A percentile compares a stretch with the other conserved stretches of the same genome.
Conservation (phyloP, 1,139 yeast genomes). For the Suhomyces kunorum region DNA sequence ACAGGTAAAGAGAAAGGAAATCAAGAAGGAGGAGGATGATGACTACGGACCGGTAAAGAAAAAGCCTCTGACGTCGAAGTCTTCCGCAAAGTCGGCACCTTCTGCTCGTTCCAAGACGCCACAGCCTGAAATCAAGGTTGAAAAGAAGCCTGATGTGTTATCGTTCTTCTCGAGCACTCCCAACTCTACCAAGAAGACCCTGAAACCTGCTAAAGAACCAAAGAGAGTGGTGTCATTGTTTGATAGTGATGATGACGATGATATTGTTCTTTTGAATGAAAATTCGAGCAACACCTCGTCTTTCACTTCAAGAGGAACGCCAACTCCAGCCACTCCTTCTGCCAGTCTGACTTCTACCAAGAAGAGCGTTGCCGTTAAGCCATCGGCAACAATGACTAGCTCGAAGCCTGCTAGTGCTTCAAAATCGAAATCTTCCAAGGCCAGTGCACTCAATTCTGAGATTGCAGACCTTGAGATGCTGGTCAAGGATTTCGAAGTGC, state of each 20-base stretch:
- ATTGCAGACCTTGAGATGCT: conserved; percentile 24
- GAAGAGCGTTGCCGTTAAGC: background rate
- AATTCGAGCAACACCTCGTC: conserved; percentile 5
- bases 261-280: conserved; percentile 14
- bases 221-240: conserved; percentile 23
- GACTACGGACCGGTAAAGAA: conserved; percentile 17
- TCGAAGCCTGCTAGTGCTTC: conserved; percentile 1
- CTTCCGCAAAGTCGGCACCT: conserved; percentile 5
- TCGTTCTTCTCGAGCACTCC: conserved; percentile 21
- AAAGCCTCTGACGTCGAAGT: conserved; percentile 12
- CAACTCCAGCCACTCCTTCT: background rate
- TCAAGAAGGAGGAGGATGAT: conserved; percentile 20
- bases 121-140: conserved; percentile 10
- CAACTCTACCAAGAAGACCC: conserved; percentile 10
- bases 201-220: conserved; percentile 14
- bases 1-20: conserved; percentile 21
- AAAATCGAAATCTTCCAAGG: conserved; percentile 9
- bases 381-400: conserved; percentile 1
- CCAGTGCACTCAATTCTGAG: conserved; percentile 20
- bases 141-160: conserved; percentile 20
- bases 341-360: no score
- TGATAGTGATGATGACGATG: conserved; percentile 40
- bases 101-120: conserved; percentile 2
- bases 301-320: conserved; percentile 5
- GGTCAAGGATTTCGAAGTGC: conserved; percentile 12